Conservation (phyloP, 208 protist species). For the Crithidia expoeki region DNA sequence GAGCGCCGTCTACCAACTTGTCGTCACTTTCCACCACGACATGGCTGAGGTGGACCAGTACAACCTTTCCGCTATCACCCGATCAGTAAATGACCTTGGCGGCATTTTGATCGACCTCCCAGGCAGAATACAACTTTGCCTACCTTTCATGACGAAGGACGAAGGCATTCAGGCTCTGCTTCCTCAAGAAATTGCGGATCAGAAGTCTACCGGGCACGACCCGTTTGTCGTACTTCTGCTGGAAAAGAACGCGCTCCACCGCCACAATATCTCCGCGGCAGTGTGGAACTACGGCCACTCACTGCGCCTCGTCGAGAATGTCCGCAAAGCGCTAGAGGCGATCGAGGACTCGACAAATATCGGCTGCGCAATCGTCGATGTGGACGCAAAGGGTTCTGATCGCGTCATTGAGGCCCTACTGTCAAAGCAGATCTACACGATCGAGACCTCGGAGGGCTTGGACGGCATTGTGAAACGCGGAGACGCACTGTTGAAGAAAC, state of each 20-base stretch:
- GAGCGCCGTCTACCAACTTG: constrained; percentile 57
- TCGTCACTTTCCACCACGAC: constrained; percentile 61
- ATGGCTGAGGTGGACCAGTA: constrained; percentile 37
- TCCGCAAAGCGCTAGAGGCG: constrained; percentile 58
- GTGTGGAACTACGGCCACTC: constrained; percentile 66
- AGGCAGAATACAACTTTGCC: constrained; percentile 41
- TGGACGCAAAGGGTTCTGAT: constrained; percentile 41
- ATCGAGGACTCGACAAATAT: constrained; percentile 64
- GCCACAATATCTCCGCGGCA: constrained; percentile 65
- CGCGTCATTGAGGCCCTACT: constrained; percentile 53
- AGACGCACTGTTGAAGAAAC: constrained; percentile 57
- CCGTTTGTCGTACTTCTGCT: constrained; percentile 63
- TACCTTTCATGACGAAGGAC: constrained; percentile 64
- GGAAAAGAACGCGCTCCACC: constrained; percentile 72
- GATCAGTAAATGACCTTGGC: constrained; percentile 55
- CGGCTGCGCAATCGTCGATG: constrained; percentile 69
- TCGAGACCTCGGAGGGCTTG: constrained; percentile 53
- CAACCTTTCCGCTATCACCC: constrained; percentile 32
- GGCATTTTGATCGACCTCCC: constrained; percentile 50
- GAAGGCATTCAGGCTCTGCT: constrained; percentile 38
- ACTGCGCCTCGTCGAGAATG: constrained; percentile 60
- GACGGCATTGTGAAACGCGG: constrained; percentile 38
- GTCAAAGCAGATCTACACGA: constrained; percentile 63
- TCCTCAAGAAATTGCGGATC: constrained; percentile 28
- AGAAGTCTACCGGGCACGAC: constrained; percentile 43